These are phyloP conservation scores for Arthroderma sp. DNA, from an alignment of 2,329 filamentous ascomycete genomes.

Conservation along the genomic window DNA sequence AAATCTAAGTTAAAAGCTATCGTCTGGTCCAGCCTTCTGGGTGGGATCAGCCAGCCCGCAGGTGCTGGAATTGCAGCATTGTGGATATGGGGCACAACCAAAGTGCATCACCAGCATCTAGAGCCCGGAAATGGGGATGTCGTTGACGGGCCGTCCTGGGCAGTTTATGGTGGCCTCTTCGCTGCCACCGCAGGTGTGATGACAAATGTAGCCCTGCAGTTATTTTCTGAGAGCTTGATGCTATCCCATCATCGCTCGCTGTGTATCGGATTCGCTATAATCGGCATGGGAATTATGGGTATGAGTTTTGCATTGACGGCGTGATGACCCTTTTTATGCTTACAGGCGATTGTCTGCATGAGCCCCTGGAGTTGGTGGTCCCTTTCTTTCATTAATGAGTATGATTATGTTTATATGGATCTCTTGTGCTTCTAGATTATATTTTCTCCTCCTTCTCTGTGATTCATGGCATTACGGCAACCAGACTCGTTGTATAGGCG, in stretches of 20 bases:
- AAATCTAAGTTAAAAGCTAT: slow-evolving; percentile 70
- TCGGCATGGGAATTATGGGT: slow-evolving; percentile 71
- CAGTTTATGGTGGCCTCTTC: slow-evolving; percentile 54
- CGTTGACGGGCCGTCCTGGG: slow-evolving; percentile 34
- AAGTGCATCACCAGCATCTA: slow-evolving; percentile 15
- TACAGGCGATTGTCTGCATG: background rate
- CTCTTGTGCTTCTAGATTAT: background rate
- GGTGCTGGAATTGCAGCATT: slow-evolving; percentile 72
- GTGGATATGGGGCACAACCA: slow-evolving; percentile 64
- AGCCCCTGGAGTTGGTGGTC: too few relatives aligned
- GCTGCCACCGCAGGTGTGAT: slow-evolving; percentile 86
- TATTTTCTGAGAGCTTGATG: slow-evolving; percentile 75
- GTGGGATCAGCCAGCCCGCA: slow-evolving; percentile 73
- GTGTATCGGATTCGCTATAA: slow-evolving; percentile 27
- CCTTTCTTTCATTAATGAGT: too few relatives aligned
- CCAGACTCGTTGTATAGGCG: too few relatives aligned
- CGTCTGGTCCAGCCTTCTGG: slow-evolving; percentile 67
- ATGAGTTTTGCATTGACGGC: slow-evolving; percentile 75
- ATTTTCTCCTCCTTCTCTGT: background rate
- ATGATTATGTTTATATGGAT: background rate
- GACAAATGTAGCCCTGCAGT: slow-evolving; percentile 78
- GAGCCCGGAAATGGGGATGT: slow-evolving; percentile 13
- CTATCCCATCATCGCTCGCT: slow-evolving; percentile 43
- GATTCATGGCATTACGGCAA: too few relatives aligned
- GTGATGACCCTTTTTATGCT: slow-evolving; percentile 9